These are phyloP conservation scores for Pinguiococcus pyrenoidosus DNA, from an alignment of 108 stramenopile species.

Conservation along the genomic window DNA sequence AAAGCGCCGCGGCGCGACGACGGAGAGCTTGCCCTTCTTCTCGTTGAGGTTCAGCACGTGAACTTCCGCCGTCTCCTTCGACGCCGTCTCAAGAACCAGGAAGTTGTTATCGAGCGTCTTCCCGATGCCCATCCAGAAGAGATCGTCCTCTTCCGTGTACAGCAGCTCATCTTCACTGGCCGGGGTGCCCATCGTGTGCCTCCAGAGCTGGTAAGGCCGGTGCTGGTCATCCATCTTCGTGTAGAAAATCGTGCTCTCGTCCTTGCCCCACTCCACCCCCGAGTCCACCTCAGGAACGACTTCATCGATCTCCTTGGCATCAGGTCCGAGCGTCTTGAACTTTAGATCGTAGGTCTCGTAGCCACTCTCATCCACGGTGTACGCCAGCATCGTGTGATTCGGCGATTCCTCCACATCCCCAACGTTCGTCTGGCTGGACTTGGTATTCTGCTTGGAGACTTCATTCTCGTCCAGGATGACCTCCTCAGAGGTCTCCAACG, in stretches of 20 bases:
- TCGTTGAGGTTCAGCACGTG: slow-evolving; percentile 26
- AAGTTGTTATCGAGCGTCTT: slow-evolving; percentile 27
- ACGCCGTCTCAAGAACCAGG: slow-evolving; percentile 12
- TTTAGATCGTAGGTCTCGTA: slow-evolving; percentile 65
- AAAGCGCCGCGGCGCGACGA: slow-evolving; percentile 3
- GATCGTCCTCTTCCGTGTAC: slow-evolving; percentile 56
- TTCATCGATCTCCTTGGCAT: slow-evolving; percentile 20
- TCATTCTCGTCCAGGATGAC: slow-evolving; percentile 70
- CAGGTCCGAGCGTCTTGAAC: slow-evolving; percentile 25
- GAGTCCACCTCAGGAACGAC: slow-evolving; percentile 33
- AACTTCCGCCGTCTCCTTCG: slow-evolving; percentile 65
- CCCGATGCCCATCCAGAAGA: slow-evolving; percentile 33
- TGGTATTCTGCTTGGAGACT: slow-evolving; percentile 56
- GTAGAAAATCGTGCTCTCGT: slow-evolving; percentile 52
- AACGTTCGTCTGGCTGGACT: slow-evolving; percentile 65
- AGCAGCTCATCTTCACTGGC: slow-evolving; percentile 50
- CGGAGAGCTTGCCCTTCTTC: slow-evolving; percentile 1
- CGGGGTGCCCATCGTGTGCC: slow-evolving; percentile 41
- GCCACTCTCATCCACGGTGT: slow-evolving; percentile 67
- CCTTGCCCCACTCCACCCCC: slow-evolving; percentile 59
- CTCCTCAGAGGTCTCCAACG: slow-evolving; percentile 23
- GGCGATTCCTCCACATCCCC: slow-evolving; percentile 53
- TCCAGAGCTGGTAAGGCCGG: slow-evolving; percentile 42
- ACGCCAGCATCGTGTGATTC: slow-evolving; percentile 54
- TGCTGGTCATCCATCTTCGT: slow-evolving; percentile 36